Base-by-base conservation (phyloP, 345 rosid species). In the Hirschfeldia incana region DNA sequence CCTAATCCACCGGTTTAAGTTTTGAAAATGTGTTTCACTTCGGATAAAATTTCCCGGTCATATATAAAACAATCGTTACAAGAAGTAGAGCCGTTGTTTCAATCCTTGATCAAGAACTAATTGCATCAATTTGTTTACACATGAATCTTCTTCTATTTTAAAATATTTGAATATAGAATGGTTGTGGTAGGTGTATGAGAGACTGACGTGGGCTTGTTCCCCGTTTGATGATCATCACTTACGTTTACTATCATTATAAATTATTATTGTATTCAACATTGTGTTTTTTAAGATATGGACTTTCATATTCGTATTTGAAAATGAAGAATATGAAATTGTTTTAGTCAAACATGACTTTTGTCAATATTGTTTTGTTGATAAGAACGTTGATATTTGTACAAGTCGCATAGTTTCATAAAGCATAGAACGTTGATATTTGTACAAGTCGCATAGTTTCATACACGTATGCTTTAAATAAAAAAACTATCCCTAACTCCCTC, bases 171-270 rank as follows among this genome's bases (percentile, higher is more conserved):
- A 57, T 49, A 28, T 12, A 62, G 26, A 65, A 72, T 21, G 21
- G 73, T 17, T 66, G 77, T 39, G 39, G 77, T 78, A 8, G 46
- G 76, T 70, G 65, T 58, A 26, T 49, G 11, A 60, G 33, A 30
- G 27, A 16, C 10, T 73, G 59, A 53, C 59, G 59, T 15, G 7
- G 8, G 58, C 59, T 53, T 53, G 59, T 53, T 53, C 59, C 58
- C 58, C 8, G 21, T 51, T 51, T n/a, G 8, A 15, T 51, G 58
- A 51, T 51, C 59, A 53, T 53, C 26, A 53, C 59, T 53, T 53
- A 15, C 59, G 59, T 15, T 53, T 15, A 6, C 59, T 53, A 15
- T 53, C 26, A 53, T 6, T 51, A n/a, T 15, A 51, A 15, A 53
- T 53, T 53, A 15, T 53, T 53, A 53, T 53, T 53, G 7, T 53